Evolutionary conservation across 305 asterid genomes (phyloP).

Genomic region (Fraxinus velutina): DNA sequence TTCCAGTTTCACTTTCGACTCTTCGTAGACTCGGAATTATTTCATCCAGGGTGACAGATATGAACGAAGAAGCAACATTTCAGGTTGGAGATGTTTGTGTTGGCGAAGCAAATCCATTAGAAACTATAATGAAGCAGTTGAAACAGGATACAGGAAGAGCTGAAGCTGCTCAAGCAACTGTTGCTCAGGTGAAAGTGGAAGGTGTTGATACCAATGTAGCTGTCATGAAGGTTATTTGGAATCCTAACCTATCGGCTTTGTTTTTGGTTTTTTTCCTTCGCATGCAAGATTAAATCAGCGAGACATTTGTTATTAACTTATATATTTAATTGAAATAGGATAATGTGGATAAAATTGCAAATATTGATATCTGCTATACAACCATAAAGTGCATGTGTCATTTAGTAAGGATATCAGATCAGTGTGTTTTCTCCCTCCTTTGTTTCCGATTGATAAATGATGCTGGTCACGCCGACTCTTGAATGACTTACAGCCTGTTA

Average conservation of each 20-base stretch:
- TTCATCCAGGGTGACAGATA: conserved; percentile 39
- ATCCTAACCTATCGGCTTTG: conserved; percentile 20
- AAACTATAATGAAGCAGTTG: conserved; percentile 70
- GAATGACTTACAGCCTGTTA: conserved; percentile 10
- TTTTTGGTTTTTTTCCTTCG: conserved; percentile 15
- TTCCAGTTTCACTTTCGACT: conserved; percentile 58
- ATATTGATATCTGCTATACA: conserved; percentile 11
- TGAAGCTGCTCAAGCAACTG: conserved; percentile 90
- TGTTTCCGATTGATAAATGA: not conserved
- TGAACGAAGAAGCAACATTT: conserved; percentile 41
- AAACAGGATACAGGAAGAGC: conserved; percentile 71
- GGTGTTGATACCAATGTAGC: conserved; percentile 85
- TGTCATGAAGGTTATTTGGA: conserved; percentile 65
- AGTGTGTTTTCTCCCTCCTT: not conserved
- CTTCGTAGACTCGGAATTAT: conserved; percentile 60
- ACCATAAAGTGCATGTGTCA: not conserved
- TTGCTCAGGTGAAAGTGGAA: conserved; percentile 89
- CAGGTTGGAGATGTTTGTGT: conserved; percentile 54
- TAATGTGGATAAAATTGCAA: conserved; percentile 16
- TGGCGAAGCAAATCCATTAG: conserved; percentile 77
- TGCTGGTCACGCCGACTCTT: not conserved
- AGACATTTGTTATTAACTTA: conserved; percentile 1
- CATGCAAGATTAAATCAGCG: not conserved
- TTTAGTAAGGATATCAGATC: not conserved
- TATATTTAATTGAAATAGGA: conserved; percentile 5